Conservation (phyloP, 441 rosid genomes). For the Dalechampia spathulata region DNA sequence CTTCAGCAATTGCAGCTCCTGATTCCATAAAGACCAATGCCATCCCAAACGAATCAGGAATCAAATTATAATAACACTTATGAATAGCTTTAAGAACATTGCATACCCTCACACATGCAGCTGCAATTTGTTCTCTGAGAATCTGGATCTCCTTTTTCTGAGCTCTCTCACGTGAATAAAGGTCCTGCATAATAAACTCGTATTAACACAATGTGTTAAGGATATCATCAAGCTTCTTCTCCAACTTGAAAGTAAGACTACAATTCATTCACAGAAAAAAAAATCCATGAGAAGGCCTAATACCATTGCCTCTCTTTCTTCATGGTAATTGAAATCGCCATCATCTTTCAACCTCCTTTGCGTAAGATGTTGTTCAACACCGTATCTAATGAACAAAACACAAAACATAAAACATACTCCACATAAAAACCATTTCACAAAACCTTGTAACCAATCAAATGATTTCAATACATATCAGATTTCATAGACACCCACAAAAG, state of each 20-base stretch:
- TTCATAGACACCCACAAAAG: background rate
- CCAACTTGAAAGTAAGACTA: no score
- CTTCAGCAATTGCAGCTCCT: slow-evolving; percentile 82
- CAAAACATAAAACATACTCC: slow-evolving; percentile 1
- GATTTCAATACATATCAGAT: background rate
- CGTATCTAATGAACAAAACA: slow-evolving; percentile 28
- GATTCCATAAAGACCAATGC: slow-evolving; percentile 24
- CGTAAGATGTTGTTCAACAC: slow-evolving; percentile 27
- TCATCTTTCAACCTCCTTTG: slow-evolving; percentile 35
- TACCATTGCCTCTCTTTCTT: slow-evolving; percentile 72
- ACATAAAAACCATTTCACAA: slow-evolving; percentile 6
- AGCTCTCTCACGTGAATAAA: slow-evolving; percentile 47
- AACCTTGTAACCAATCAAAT: background rate
- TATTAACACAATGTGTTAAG: slow-evolving; percentile 6
- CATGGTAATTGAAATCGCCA: slow-evolving; percentile 33
- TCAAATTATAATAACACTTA: background rate
- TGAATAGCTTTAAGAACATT: slow-evolving; percentile 9
- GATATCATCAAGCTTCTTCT: slow-evolving; percentile 10
- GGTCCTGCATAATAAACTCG: slow-evolving; percentile 43
- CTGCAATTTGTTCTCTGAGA: slow-evolving; percentile 74
- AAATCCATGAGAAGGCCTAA: slow-evolving; percentile 7
- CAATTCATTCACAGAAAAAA: background rate
- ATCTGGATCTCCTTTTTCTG: slow-evolving; percentile 69
- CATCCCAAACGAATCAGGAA: slow-evolving; percentile 17
- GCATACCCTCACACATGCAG: slow-evolving; percentile 68